Evolutionary conservation across 108 stramenopile species (phyloP).

Genomic region (Cyclotella atomus): DNA sequence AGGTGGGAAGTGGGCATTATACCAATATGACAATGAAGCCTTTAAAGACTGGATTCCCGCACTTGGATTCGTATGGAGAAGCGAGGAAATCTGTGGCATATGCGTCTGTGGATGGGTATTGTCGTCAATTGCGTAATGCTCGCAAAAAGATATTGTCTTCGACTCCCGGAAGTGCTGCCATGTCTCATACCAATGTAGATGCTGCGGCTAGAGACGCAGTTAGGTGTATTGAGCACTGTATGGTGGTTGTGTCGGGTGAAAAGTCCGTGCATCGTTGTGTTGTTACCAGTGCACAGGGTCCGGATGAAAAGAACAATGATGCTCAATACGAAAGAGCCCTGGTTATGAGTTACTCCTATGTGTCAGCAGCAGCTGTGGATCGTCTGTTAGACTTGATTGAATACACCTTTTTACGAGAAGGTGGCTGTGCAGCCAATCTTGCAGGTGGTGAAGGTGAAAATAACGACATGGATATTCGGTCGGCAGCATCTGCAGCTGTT

Average conservation of each 20-base stretch:
- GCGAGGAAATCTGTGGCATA: slow-evolving; percentile 73
- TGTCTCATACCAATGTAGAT: slow-evolving; percentile 60
- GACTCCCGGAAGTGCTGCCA: slow-evolving; percentile 10
- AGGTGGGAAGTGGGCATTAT: slow-evolving; percentile 81
- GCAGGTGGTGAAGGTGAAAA: slow-evolving; percentile 16
- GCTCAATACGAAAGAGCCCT: slow-evolving; percentile 73
- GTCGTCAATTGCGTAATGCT: slow-evolving; percentile 65
- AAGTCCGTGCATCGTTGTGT: slow-evolving; percentile 80
- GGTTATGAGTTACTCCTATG: slow-evolving; percentile 71
- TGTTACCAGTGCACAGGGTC: slow-evolving; percentile 43
- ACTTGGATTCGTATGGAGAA: slow-evolving; percentile 86
- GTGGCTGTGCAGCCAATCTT: slow-evolving; percentile 36
- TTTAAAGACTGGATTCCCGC: slow-evolving; percentile 77
- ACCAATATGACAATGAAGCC: slow-evolving; percentile 54
- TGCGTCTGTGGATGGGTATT: slow-evolving; percentile 71
- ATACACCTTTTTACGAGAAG: slow-evolving; percentile 84
- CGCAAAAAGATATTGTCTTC: slow-evolving; percentile 58
- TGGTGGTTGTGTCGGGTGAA: slow-evolving; percentile 84
- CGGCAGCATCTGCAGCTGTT: slow-evolving; percentile 76
- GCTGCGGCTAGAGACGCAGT: slow-evolving; percentile 82
- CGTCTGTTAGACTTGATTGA: slow-evolving; percentile 85
- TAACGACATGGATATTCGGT: slow-evolving; percentile 57
- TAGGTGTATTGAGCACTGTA: slow-evolving; percentile 85
- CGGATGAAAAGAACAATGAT: slow-evolving; percentile 26
- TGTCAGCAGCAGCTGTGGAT: slow-evolving; percentile 73